phyloP scores from a whole-genome alignment of 768 basidiomycete species.

The Tephrocybe sp. region DNA sequence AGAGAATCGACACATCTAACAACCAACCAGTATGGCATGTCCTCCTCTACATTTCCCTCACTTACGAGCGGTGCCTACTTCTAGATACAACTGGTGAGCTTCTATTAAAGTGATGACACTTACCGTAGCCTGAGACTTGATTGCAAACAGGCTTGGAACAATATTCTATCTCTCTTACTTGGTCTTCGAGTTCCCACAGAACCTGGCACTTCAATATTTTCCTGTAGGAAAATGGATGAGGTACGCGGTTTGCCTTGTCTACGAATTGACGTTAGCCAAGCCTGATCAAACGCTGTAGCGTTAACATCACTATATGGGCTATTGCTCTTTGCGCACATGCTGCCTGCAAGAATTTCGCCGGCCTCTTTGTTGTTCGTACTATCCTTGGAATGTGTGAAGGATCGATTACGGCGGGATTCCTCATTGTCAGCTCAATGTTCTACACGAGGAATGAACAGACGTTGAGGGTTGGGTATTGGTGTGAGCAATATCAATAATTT shows the following conservation, averaged over 20 bases:
- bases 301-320: conserved; percentile 70
- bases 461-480: conserved; percentile 72
- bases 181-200: conserved; percentile 73
- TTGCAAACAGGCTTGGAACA: conserved; percentile 60
- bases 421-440: conserved; percentile 80
- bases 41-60: background rate
- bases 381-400: conserved; percentile 76
- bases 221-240: conserved; percentile 85
- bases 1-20: conserved; percentile 63
- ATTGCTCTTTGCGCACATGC: conserved; percentile 61
- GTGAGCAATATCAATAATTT: conserved; percentile 39
- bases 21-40: conserved; percentile 55
- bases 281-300: conserved; percentile 30
- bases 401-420: conserved; percentile 70
- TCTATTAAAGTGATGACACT: too few species aligned
- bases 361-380: conserved; percentile 60
- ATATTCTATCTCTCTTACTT: conserved; percentile 75
- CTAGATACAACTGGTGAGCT: conserved; percentile 65
- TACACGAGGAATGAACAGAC: conserved; percentile 75
- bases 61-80: background rate
- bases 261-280: background rate
- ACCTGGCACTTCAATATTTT: conserved; percentile 67
- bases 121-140: background rate
- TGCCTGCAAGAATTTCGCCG: conserved; percentile 70
- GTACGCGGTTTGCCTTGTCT: conserved; percentile 28